Percentiles rank a stretch among this genome's conserved stretches.
These are phyloP conservation scores for Heterococcus sp. DNA, from an alignment of 108 stramenopile species.

Conservation along the genomic window DNA sequence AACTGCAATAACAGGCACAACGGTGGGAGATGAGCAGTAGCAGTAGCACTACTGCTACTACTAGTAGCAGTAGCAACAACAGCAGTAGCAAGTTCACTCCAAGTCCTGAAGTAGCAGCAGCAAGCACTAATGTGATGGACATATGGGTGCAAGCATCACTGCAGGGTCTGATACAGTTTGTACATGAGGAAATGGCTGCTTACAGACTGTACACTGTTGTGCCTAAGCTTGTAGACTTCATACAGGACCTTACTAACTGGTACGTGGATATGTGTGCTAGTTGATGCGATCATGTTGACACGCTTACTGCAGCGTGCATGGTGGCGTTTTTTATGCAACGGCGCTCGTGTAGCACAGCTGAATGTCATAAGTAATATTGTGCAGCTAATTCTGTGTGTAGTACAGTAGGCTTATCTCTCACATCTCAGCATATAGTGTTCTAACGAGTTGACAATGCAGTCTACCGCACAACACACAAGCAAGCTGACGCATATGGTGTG, in stretches of 20 bases:
- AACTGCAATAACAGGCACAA: slow-evolving; percentile 1
- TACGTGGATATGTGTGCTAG: no score
- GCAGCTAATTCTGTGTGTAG: no score
- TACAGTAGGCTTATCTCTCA: no score
- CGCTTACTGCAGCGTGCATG: neutral
- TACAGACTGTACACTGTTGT: slow-evolving; percentile 99
- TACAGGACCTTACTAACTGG: slow-evolving; percentile 97
- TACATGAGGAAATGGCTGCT: slow-evolving; percentile 94
- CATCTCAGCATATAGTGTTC: no score
- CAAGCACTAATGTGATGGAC: slow-evolving; percentile 88
- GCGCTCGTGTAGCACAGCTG: no score
- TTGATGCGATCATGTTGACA: neutral
- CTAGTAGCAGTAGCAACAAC: neutral
- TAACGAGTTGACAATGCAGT: no score
- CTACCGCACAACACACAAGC: no score
- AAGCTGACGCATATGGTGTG: no score
- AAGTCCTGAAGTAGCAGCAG: slow-evolving; percentile 66
- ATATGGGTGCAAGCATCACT: slow-evolving; percentile 96
- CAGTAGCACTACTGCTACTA: neutral
- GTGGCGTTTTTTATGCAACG: neutral
- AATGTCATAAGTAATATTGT: no score
- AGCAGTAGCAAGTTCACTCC: slow-evolving; percentile 72
- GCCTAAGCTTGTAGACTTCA: slow-evolving; percentile 89
- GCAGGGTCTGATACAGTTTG: slow-evolving; percentile 77
- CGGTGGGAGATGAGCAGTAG: slow-evolving; percentile 65